Conservation (phyloP, 1,284 basidiomycete species). For the Tylopilus orsonianus region DNA sequence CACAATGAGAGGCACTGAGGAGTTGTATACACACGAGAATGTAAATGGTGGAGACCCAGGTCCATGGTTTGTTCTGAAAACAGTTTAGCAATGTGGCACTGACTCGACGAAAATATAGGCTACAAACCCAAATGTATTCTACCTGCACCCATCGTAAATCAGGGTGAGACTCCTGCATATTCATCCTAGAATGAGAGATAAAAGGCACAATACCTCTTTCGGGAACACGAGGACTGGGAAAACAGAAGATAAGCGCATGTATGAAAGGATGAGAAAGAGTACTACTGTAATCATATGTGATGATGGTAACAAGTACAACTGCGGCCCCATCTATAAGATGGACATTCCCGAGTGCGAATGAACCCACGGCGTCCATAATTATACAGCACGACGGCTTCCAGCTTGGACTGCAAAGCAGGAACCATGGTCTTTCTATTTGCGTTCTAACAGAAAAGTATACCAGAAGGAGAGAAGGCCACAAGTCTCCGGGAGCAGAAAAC, state of each 20-base stretch:
- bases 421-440: too few relatives aligned
- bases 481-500: too few relatives aligned
- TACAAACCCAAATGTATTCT: conserved; percentile 17
- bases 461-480: background rate
- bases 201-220: conserved; percentile 4
- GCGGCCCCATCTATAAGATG: background rate
- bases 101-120: background rate
- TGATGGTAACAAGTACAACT: conserved; percentile 4
- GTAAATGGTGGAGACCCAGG: too few relatives aligned
- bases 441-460: background rate
- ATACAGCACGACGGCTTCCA: background rate
- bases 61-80: too few relatives aligned
- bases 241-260: background rate
- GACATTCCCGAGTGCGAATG: background rate
- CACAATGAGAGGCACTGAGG: too few relatives aligned
- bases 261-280: background rate
- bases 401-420: background rate
- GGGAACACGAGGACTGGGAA: conserved; percentile 12
- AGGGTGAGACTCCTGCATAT: background rate
- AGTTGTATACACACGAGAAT: too few relatives aligned
- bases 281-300: conserved; percentile 15
- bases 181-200: background rate
- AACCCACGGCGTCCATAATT: conserved; percentile 1
- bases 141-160: conserved; percentile 1
- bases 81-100: too few relatives aligned